Conservation (phyloP, 306 rosid species). For the Glycine tomentella region DNA sequence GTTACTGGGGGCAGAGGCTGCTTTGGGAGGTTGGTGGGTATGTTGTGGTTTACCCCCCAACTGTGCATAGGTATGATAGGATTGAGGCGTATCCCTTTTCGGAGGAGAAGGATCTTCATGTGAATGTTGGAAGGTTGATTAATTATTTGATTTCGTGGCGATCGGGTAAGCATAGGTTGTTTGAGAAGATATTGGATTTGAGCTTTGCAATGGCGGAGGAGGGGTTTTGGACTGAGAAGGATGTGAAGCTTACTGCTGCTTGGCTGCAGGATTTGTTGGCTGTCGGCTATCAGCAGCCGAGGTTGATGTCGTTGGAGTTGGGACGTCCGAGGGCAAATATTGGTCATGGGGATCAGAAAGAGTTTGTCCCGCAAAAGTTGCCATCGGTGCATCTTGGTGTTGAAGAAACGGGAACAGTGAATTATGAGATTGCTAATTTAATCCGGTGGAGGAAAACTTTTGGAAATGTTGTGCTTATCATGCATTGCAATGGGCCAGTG, state of each 20-base stretch:
- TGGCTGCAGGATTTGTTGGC: slow-evolving; percentile 97
- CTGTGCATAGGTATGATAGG: slow-evolving; percentile 81
- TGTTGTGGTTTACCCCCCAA: slow-evolving; percentile 90
- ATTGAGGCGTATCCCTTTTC: slow-evolving; percentile 90
- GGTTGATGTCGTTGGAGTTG: slow-evolving; percentile 87
- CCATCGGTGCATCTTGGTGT: slow-evolving; percentile 98
- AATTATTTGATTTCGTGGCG: slow-evolving; percentile 83
- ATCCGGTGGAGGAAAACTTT: slow-evolving; percentile 92
- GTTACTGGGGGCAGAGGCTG: slow-evolving; percentile 98
- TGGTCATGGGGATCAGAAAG: slow-evolving; percentile 88
- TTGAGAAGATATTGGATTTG: slow-evolving; percentile 85
- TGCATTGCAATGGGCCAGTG: slow-evolving; percentile 89
- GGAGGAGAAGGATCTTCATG: slow-evolving; percentile 95
- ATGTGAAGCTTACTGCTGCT: slow-evolving; percentile 93
- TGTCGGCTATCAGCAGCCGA: slow-evolving; percentile 94
- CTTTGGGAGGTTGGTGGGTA: slow-evolving; percentile 98
- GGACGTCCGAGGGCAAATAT: slow-evolving; percentile 84
- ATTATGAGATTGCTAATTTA: slow-evolving; percentile 89
- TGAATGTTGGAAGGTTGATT: slow-evolving; percentile 85
- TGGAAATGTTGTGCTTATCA: slow-evolving; percentile 88
- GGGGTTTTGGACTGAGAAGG: slow-evolving; percentile 92
- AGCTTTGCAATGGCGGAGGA: slow-evolving; percentile 92
- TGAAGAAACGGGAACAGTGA: slow-evolving; percentile 92
- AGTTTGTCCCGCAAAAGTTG: slow-evolving; percentile 81
- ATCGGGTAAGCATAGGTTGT: slow-evolving; percentile 79